These are phyloP conservation scores for Beauveria sp. DNA, from an alignment of 2,329 filamentous ascomycete genomes.

Conservation along the genomic window DNA sequence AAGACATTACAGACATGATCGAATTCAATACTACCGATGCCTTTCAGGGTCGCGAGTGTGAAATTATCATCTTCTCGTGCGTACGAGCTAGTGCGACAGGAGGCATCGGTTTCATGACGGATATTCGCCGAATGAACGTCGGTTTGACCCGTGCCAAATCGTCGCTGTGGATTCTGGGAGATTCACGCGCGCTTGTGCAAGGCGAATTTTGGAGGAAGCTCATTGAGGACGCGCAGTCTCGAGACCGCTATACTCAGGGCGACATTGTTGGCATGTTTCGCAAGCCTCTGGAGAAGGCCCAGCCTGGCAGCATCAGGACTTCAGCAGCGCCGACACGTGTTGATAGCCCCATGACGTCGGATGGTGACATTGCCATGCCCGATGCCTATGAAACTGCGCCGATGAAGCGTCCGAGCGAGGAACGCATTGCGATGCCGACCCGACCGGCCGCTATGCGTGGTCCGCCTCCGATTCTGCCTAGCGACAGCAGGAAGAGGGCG, in stretches of 20 bases:
- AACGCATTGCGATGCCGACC: constrained; percentile 5
- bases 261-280: constrained; percentile 44
- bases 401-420: background rate
- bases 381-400: background rate
- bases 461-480: constrained; percentile 28
- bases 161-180: constrained; percentile 91
- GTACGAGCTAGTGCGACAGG: constrained; percentile 85
- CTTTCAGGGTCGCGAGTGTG: constrained; percentile 92
- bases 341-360: background rate
- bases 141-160: constrained; percentile 94
- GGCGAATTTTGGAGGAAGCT: constrained; percentile 87
- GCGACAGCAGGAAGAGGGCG: constrained; percentile 34
- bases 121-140: constrained; percentile 99
- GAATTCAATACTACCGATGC: constrained; percentile 99
- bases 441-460: constrained; percentile 16
- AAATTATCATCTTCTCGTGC: constrained; percentile 98
- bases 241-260: constrained; percentile 70
- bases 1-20: constrained; percentile 65
- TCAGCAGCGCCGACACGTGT: constrained; percentile 14
- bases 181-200: constrained; percentile 76
- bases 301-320: constrained; percentile 14
- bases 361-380: constrained; percentile 11
- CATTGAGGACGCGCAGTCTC: constrained; percentile 68
- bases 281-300: constrained; percentile 32
- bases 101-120: constrained; percentile 97